Evolutionary conservation across 2,329 filamentous ascomycete genomes (phyloP).

Genomic region (Ophiostoma quercus): DNA sequence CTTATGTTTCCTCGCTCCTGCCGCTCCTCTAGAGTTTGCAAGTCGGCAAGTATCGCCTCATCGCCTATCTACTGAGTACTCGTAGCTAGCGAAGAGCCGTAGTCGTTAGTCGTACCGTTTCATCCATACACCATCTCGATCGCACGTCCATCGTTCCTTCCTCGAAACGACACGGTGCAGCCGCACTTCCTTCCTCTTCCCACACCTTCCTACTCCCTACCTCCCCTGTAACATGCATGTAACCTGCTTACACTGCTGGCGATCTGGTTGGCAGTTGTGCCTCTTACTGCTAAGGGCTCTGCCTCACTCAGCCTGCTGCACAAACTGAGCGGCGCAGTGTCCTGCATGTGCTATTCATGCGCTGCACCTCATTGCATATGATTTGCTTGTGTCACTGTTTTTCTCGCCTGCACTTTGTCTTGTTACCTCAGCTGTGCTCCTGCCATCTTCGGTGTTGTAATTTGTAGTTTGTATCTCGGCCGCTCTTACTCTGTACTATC

Average conservation of each 20-base stretch:
- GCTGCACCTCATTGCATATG: not conserved
- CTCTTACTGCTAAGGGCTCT: not conserved
- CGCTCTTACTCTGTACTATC: not conserved
- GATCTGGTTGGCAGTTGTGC: not conserved
- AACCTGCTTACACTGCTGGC: not conserved
- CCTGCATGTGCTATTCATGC: not conserved
- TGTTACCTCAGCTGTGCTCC: not conserved
- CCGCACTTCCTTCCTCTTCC: not conserved
- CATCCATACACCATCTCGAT: not conserved
- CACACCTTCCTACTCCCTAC: not conserved
- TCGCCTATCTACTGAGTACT: no score
- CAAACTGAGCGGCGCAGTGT: not conserved
- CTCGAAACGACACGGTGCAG: not conserved
- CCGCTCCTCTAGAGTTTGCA: no score
- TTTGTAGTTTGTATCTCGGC: not conserved
- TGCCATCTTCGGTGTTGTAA: not conserved
- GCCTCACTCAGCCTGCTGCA: not conserved
- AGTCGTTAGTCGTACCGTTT: not conserved
- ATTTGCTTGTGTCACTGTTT: not conserved
- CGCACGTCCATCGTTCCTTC: not conserved
- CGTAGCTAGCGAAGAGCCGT: no score
- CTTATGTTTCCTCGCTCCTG: not conserved
- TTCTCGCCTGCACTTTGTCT: not conserved
- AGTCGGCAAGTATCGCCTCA: no score
- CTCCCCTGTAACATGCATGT: not conserved